Percentiles rank a stretch among this genome's conserved stretches.
phyloP scores from a whole-genome alignment of 2,329 filamentous ascomycete species.

The Colletotrichum gigasporum region DNA sequence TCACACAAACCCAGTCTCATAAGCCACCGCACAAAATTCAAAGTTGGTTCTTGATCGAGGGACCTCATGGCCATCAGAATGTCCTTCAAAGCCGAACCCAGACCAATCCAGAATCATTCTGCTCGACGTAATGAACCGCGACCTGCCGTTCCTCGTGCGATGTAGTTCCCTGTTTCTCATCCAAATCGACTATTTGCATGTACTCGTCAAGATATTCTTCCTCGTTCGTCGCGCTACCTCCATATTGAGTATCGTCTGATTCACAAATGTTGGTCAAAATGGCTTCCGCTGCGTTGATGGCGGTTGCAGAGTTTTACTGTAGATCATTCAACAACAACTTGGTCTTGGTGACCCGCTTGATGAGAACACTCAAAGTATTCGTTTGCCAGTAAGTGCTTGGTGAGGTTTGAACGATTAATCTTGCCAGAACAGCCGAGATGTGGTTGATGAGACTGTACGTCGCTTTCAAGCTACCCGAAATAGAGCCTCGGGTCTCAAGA shows the following conservation, averaged over 20 bases:
- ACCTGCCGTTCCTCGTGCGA: background rate
- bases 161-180: background rate
- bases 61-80: slow-evolving; percentile 7
- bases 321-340: slow-evolving; percentile 24
- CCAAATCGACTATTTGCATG: slow-evolving; percentile 1
- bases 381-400: slow-evolving; percentile 16
- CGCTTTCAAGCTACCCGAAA: background rate
- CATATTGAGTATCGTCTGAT: background rate
- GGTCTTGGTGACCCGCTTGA: slow-evolving; percentile 16
- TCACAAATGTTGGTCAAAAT: background rate
- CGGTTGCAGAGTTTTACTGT: background rate
- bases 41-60: background rate
- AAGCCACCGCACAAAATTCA: slow-evolving; percentile 32
- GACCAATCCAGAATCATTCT: slow-evolving; percentile 20
- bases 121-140: slow-evolving; percentile 20
- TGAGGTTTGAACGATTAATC: slow-evolving; percentile 23
- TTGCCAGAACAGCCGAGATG: slow-evolving; percentile 28
- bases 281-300: background rate
- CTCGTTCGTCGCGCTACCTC: background rate
- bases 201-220: slow-evolving; percentile 17
- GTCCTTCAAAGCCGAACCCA: slow-evolving; percentile 5
- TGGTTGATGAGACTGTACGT: slow-evolving; percentile 26
- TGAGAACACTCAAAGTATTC: slow-evolving; percentile 18
- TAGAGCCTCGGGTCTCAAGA: background rate
- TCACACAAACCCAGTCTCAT: slow-evolving; percentile 32